Base-by-base conservation (phyloP, 2,329 filamentous ascomycete species). In the Emmonsia crescens region DNA sequence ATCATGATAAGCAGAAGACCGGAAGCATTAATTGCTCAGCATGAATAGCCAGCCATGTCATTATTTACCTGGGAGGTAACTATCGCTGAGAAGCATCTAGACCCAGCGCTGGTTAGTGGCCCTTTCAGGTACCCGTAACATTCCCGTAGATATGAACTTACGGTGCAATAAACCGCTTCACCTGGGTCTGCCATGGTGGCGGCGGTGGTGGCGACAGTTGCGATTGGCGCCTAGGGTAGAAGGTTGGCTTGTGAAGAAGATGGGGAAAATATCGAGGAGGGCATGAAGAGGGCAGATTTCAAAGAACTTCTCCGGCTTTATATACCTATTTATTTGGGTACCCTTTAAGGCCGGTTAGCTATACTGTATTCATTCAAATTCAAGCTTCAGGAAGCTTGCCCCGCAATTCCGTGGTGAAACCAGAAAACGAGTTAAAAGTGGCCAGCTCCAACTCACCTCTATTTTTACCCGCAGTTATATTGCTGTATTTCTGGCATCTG, bases 61-160 rank as follows among this genome's bases (percentile, higher is more conserved):
- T 63, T 49, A 74, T 77, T 70, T 80, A 95, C 92, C 92, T 74
- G 94, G 93, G 58, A 99, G 84, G 76, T 99, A 99, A 65, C 84
- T 84, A 78, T 99, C 92, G 78, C 85, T 96, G 78, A 96, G 81
- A 61, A 97, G 85, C 75, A 99, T 89, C 93, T 96, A 65, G 63
- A 57, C 27, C 57, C 33, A 27, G 38, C 31, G 36, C 42, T 42
- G 62, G 61, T 55, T 46, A 60, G 62, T 29, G 44, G 24, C 38
- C 19, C 24, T 38, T 38, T 27, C 44, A 59, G 21, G 31, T 19
- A 29, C 55, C 33, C 14, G 38, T 36, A 31, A 27, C 14, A 19
- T 54, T 40, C 16, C 24, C 24, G 24, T 16, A 31, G 16, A 27
- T 31, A 29, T 40, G 31, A 48, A 73, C 80, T 67, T 73, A 86